phyloP scores from a whole-genome alignment of 495 filamentous ascomycete genomes.

The Bombardia bombarda region DNA sequence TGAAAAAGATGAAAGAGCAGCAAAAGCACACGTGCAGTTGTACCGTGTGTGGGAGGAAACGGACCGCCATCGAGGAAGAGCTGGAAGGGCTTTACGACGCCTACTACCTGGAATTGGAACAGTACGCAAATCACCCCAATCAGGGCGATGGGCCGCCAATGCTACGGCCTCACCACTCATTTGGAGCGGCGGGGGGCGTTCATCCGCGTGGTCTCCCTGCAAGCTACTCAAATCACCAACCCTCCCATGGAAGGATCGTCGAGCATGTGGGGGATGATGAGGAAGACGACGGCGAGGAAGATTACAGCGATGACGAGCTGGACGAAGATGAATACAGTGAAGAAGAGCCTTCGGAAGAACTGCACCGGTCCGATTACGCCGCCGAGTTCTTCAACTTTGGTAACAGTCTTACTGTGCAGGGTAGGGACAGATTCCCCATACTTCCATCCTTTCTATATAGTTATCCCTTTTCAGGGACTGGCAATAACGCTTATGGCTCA shows the following conservation, averaged over 20 bases:
- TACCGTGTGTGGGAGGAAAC: slow-evolving; percentile 91
- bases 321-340: slow-evolving; percentile 49
- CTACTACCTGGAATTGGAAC: slow-evolving; percentile 96
- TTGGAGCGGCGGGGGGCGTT: slow-evolving; percentile 44
- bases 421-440: slow-evolving; percentile 47
- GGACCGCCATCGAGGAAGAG: slow-evolving; percentile 97
- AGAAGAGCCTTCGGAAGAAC: slow-evolving; percentile 48
- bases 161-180: slow-evolving; percentile 53
- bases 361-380: slow-evolving; percentile 57
- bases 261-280: slow-evolving; percentile 55
- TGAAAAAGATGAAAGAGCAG: slow-evolving; percentile 99
- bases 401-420: slow-evolving; percentile 93
- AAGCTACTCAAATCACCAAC: slow-evolving; percentile 40
- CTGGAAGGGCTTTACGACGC: slow-evolving; percentile 98
- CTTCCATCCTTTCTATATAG: slow-evolving; percentile 27
- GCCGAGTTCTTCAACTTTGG: slow-evolving; percentile 95
- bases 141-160: slow-evolving; percentile 51
- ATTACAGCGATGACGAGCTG: slow-evolving; percentile 50
- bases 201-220: slow-evolving; percentile 41
- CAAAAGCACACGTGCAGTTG: slow-evolving; percentile 99
- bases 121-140: slow-evolving; percentile 89
- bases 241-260: slow-evolving; percentile 46
- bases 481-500: slow-evolving; percentile 35
- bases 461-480: slow-evolving; percentile 26
- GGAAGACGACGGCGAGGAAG: slow-evolving; percentile 47